Base-by-base conservation (phyloP, 768 basidiomycete species). In the Mycena rebaudengoi region DNA sequence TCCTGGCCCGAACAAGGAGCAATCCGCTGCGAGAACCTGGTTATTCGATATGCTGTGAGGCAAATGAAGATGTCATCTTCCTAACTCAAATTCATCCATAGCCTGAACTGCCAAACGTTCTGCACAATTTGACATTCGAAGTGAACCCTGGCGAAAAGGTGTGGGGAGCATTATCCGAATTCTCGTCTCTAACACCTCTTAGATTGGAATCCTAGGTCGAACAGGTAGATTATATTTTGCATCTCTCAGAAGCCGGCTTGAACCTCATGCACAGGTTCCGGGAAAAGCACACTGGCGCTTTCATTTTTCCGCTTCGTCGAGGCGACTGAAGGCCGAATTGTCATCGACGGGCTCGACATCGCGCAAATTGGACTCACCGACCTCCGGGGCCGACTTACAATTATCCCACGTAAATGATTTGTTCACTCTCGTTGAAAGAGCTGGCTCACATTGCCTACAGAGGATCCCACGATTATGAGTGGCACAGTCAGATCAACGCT, bases 291-390 rank as follows among this genome's bases (percentile, higher is more conserved):
- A n/a, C n/a, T n/a, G n/a, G n/a, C 92, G 1, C 77, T 92, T 20
- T 89, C 88, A 13, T 91, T 92, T 79, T 92, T 93, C 86, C 86
- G 92, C 23, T 93, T 95, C 71, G 93, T 96, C n/a, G 94, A 96
- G 71, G 88, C 94, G 1, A 88, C 87, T 0, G 82, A 89, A 68
- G 94, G 94, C 7, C 81, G 80, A 7, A 95, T 95, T 54, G 43
- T 86, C 5, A 82, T 96, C 35, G 95, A 95, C 71, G 91, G 82
- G n/a, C 48, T 93, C 12, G 91, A 96, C 68, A 94, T 94, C 61
- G 82, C 92, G 28, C 82, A 83, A 56, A 86, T 96, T 55, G 95
- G 94, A 20, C 79, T 96, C 33, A 91, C 91, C 0, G 93, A 96
- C 72, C 82, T 98, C 35, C 86, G 95, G 23, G 89, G 87, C 57